A percentile compares a stretch with the other conserved stretches of the same genome.
These are phyloP conservation scores for Skeletonema tropicum DNA, from an alignment of 108 stramenopile species.

Conservation along the genomic window DNA sequence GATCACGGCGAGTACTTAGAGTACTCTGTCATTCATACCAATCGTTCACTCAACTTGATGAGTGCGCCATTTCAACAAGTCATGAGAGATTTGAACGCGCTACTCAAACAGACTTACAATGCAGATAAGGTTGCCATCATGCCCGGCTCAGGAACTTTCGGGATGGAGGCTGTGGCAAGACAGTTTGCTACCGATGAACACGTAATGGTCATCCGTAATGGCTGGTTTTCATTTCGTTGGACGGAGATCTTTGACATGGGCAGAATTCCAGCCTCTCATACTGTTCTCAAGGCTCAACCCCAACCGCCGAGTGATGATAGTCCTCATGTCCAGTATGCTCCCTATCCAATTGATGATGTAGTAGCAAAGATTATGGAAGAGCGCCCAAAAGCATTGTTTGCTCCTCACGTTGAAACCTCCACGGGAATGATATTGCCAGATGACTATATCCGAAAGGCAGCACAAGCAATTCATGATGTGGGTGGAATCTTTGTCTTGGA, in stretches of 20 bases:
- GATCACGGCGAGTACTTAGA: slow-evolving; percentile 81
- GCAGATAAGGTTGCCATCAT: slow-evolving; percentile 91
- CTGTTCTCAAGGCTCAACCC: slow-evolving; percentile 85
- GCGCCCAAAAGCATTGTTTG: slow-evolving; percentile 85
- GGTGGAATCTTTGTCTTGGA: slow-evolving; percentile 93
- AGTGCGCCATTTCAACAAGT: slow-evolving; percentile 88
- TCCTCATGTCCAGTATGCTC: slow-evolving; percentile 72
- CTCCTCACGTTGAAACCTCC: slow-evolving; percentile 92
- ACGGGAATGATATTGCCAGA: slow-evolving; percentile 93
- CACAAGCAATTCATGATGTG: slow-evolving; percentile 83
- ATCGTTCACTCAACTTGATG: slow-evolving; percentile 92
- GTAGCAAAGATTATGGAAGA: slow-evolving; percentile 78
- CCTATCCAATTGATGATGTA: slow-evolving; percentile 87
- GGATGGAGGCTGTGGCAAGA: slow-evolving; percentile 91
- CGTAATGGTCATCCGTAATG: slow-evolving; percentile 92
- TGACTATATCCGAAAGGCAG: slow-evolving; percentile 84
- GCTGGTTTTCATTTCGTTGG: slow-evolving; percentile 94
- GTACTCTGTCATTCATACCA: slow-evolving; percentile 92
- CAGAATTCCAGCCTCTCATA: slow-evolving; percentile 72
- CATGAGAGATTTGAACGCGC: slow-evolving; percentile 86
- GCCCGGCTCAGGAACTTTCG: slow-evolving; percentile 90
- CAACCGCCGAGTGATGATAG: slow-evolving; percentile 38
- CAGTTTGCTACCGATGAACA: slow-evolving; percentile 91
- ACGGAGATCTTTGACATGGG: slow-evolving; percentile 95
- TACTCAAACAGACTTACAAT: slow-evolving; percentile 87